Evolutionary conservation across 1,284 basidiomycete genomes (phyloP), one percentile per base, ranked within the genome.

Genomic region (Coniophora puteana): DNA sequence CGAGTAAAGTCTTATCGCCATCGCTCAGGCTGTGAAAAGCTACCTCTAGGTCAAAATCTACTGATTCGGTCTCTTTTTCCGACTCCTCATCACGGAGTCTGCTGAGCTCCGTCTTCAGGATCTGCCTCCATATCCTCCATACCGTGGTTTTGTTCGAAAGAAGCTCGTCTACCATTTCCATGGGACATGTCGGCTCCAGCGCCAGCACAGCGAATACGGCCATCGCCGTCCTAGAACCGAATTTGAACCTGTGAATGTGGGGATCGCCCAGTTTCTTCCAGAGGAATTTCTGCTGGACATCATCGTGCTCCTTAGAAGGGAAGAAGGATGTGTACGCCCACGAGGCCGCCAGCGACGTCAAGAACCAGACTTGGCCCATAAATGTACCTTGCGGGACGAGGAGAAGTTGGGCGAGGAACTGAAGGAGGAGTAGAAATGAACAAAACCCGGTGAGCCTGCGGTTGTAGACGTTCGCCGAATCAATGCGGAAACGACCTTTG

Each of bases 1-100:
- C 13, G 8, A 61, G 34, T 38, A 58, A 54, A 3, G 0, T 4
- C 14, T 3, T 30, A 0, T 61, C 55, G n/a, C n/a, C n/a, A n/a
- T n/a, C n/a, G n/a, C n/a, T n/a, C n/a, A n/a, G n/a, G n/a, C n/a
- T n/a, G n/a, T n/a, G n/a, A n/a, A n/a, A n/a, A n/a, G n/a, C n/a
- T n/a, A n/a, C n/a, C n/a, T n/a, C n/a, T n/a, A n/a, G n/a, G n/a
- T n/a, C n/a, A n/a, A n/a, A n/a, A n/a, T n/a, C n/a, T n/a, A n/a
- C n/a, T n/a, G n/a, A n/a, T n/a, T n/a, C n/a, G n/a, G n/a, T n/a
- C n/a, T n/a, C n/a, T n/a, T n/a, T n/a, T n/a, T n/a, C n/a, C n/a
- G n/a, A n/a, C n/a, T n/a, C n/a, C n/a, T n/a, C n/a, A n/a, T n/a
- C n/a, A n/a, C n/a, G n/a, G n/a, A n/a, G n/a, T n/a, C n/a, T n/a